Conservation (phyloP, 2,329 filamentous ascomycete genomes). For the Trichoderma atroviride region DNA sequence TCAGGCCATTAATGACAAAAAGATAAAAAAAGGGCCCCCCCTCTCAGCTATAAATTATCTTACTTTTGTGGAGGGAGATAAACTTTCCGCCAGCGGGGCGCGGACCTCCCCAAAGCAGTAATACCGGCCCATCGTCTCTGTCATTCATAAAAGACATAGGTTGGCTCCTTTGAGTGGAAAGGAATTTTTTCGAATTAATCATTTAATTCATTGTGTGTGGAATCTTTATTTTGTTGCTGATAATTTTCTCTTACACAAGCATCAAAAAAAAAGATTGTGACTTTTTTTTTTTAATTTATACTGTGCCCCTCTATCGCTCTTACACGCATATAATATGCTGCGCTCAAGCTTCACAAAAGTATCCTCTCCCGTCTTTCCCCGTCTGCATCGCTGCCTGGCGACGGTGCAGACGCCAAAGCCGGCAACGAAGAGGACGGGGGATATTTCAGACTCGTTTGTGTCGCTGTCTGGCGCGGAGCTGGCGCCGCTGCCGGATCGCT, state of each 20-base stretch:
- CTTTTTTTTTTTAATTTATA: neutral
- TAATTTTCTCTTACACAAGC: neutral
- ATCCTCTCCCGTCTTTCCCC: constrained; percentile 17
- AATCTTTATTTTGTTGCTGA: neutral
- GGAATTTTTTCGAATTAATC: neutral
- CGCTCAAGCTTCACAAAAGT: constrained; percentile 24
- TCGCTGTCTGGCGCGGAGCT: constrained; percentile 55
- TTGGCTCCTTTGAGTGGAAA: neutral
- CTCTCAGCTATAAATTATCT: neutral
- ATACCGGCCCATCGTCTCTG: constrained; percentile 8
- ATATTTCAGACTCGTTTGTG: constrained; percentile 65
- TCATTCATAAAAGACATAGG: constrained; percentile 8
- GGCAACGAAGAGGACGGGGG: constrained; percentile 55
- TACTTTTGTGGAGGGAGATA: neutral
- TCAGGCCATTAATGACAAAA: constrained; percentile 9
- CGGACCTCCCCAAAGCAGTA: constrained; percentile 28
- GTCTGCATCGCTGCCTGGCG: constrained; percentile 18
- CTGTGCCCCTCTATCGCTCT: neutral
- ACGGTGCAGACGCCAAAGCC: constrained; percentile 25
- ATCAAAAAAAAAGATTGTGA: too few species aligned
- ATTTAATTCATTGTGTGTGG: neutral
- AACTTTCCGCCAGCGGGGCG: constrained; percentile 22
- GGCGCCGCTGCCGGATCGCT: constrained; percentile 56
- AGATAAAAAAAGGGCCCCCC: constrained; percentile 3
- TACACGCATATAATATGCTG: constrained; percentile 26